These are phyloP conservation scores for Podospora australis DNA, from an alignment of 495 filamentous ascomycete species.

Conservation along the genomic window DNA sequence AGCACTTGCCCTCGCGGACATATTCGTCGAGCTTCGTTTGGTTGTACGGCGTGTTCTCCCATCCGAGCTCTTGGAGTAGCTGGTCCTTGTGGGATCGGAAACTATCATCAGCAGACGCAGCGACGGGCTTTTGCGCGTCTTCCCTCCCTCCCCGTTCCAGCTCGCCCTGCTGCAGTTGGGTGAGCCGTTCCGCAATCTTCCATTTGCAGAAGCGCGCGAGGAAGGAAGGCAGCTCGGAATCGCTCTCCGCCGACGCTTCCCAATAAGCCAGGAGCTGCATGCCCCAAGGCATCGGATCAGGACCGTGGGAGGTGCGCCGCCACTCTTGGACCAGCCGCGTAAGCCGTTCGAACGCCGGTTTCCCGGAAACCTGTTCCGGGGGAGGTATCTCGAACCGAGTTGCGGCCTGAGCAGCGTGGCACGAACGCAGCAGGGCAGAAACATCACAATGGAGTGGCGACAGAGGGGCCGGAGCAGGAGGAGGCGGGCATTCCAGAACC, in stretches of 20 bases:
- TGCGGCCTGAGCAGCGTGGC: not conserved
- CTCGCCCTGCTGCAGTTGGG: not conserved
- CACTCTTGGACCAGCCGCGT: constrained; percentile 20
- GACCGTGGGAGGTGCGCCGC: constrained; percentile 8
- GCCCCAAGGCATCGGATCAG: constrained; percentile 1
- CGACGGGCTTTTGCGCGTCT: no score
- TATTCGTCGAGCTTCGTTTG: constrained; percentile 18
- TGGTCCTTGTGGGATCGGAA: no score
- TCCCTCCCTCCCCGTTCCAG: not conserved
- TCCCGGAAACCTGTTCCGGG: constrained; percentile 7
- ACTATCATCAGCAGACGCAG: no score
- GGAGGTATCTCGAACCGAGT: not conserved
- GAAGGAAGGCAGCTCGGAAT: constrained; percentile 18
- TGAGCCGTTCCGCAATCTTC: constrained; percentile 12
- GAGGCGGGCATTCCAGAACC: constrained; percentile 1
- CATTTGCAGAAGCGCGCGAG: constrained; percentile 22
- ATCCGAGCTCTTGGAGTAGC: constrained; percentile 16
- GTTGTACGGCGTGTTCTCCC: constrained; percentile 13
- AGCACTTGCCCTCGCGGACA: constrained; percentile 28
- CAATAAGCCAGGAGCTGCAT: constrained; percentile 14
- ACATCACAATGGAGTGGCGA: no score
- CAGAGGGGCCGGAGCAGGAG: not conserved
- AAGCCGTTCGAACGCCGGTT: constrained; percentile 21
- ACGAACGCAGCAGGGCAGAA: constrained; percentile 10
- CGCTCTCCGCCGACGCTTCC: no score